A percentile compares a stretch with the other conserved stretches of the same genome.
Evolutionary conservation across 805 yeast species (phyloP).

Genomic region (Saccharomycopsis sp.): DNA sequence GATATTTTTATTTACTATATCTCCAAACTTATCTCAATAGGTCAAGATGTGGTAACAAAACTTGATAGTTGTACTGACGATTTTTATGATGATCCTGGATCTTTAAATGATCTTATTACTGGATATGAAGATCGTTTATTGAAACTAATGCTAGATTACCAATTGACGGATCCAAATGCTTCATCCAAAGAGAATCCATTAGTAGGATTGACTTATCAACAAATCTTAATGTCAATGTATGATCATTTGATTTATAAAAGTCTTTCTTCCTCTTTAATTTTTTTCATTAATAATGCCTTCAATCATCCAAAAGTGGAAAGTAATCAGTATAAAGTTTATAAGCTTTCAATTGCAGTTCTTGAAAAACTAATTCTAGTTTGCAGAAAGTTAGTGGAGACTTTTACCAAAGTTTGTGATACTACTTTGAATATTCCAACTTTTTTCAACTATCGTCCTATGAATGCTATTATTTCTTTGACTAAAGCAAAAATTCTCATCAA

Average conservation of each 20-base stretch:
- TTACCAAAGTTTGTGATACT: slow-evolving; percentile 30
- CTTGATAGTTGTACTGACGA: not conserved
- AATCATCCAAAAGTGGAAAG: slow-evolving; percentile 4
- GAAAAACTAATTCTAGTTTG: slow-evolving; percentile 34
- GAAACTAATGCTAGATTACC: slow-evolving; percentile 27
- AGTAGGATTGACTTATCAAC: slow-evolving; percentile 38
- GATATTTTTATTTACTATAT: slow-evolving; percentile 37
- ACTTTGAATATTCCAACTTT: slow-evolving; percentile 38
- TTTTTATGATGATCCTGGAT: slow-evolving; percentile 4
- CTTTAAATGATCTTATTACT: slow-evolving; percentile 6
- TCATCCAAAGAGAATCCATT: slow-evolving; percentile 29
- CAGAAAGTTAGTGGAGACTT: slow-evolving; percentile 36
- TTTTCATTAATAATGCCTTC: slow-evolving; percentile 7
- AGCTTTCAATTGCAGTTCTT: slow-evolving; percentile 19
- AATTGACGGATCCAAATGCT: slow-evolving; percentile 27
- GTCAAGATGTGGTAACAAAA: slow-evolving; percentile 33
- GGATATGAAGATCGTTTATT: slow-evolving; percentile 32
- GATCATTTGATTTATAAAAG: slow-evolving; percentile 40
- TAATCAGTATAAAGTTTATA: slow-evolving; percentile 6
- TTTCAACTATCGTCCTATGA: slow-evolving; percentile 43
- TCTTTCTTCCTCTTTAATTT: slow-evolving; percentile 19
- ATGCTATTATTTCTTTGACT: slow-evolving; percentile 38
- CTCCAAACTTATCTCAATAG: slow-evolving; percentile 35
- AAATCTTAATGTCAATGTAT: slow-evolving; percentile 39
- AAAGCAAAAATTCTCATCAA: slow-evolving; percentile 36